Evolutionary conservation across 345 rosid species (phyloP).

Genomic region (Aethionema arabicum): DNA sequence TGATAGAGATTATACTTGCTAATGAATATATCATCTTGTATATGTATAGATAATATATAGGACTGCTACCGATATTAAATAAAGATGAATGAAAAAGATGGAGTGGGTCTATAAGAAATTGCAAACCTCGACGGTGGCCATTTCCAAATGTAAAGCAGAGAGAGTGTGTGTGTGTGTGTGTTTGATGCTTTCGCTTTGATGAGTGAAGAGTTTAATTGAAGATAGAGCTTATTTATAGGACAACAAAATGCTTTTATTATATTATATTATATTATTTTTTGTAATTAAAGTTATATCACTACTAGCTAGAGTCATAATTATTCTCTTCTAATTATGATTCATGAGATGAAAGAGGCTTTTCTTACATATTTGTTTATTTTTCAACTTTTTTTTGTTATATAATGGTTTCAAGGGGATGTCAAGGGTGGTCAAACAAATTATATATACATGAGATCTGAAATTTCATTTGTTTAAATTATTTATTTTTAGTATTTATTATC

Average conservation of each 20-base stretch:
- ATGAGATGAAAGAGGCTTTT: constrained; percentile 27
- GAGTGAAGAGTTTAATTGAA: constrained; percentile 35
- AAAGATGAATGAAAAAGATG: background rate
- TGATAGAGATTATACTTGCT: background rate
- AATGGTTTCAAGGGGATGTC: too few species aligned
- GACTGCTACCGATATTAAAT: background rate
- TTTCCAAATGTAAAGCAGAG: constrained; percentile 27
- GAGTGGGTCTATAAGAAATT: background rate
- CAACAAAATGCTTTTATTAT: constrained; percentile 17
- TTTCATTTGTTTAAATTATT: too few species aligned
- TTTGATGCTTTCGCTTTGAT: constrained; percentile 32
- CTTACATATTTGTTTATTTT: constrained; percentile 21
- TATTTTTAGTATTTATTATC: too few species aligned
- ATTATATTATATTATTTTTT: too few species aligned
- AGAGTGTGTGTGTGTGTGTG: constrained; percentile 7
- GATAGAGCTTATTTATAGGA: constrained; percentile 36
- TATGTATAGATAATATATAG: background rate
- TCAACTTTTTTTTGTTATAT: too few species aligned
- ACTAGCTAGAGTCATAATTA: constrained; percentile 1
- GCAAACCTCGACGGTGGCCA: constrained; percentile 38
- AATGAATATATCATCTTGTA: background rate
- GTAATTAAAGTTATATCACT: background rate
- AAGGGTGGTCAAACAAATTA: too few species aligned
- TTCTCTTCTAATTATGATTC: constrained; percentile 27
- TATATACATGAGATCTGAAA: too few species aligned